Conservation (phyloP, 139 green algal genomes). For the Chlorella sp. region DNA sequence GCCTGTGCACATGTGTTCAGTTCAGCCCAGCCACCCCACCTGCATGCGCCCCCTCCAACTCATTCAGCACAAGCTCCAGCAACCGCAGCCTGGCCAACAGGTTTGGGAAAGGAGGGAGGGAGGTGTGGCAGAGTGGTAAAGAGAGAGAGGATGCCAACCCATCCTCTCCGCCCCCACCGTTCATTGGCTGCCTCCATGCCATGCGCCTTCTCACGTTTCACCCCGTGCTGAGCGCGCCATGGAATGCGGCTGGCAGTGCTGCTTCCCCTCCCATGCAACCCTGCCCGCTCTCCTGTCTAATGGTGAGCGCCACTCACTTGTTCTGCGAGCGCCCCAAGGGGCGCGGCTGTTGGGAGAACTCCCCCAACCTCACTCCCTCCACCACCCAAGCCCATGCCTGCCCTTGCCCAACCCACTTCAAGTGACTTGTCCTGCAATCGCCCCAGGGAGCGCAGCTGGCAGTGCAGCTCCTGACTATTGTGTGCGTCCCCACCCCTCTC, state of each 20-base stretch:
- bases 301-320: conserved; percentile 44
- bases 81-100: conserved; percentile 28
- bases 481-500: no score
- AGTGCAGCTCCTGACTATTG: no score
- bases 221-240: no score
- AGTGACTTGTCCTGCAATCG: no score
- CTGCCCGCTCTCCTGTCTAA: neutral
- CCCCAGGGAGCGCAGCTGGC: no score
- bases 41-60: conserved; percentile 32
- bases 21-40: neutral
- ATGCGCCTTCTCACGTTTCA: no score
- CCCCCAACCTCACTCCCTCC: no score
- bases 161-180: no score
- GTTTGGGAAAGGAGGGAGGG: neutral
- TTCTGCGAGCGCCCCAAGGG: conserved; percentile 38
- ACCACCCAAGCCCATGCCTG: no score
- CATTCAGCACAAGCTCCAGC: conserved; percentile 45
- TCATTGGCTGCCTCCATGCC: no score
- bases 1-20: no score
- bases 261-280: neutral
- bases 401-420: no score
- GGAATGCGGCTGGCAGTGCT: neutral
- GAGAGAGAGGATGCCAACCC: neutral
- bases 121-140: neutral
- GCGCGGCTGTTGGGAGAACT: conserved; percentile 9